Evolutionary conservation across 306 rosid genomes (phyloP).

Genomic region (Parietaria judaica): DNA sequence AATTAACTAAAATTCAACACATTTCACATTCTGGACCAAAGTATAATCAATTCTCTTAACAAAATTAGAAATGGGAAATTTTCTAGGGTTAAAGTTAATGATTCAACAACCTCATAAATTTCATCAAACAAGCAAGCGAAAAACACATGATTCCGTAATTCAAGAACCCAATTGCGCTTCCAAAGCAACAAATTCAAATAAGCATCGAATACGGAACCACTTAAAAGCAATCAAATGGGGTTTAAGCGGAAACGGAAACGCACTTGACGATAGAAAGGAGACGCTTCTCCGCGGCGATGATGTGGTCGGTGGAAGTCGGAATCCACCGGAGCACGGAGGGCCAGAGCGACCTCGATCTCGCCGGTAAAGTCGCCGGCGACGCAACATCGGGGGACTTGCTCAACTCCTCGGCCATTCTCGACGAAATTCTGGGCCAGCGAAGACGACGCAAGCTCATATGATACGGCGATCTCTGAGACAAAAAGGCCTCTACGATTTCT

Average conservation of each 20-base stretch:
- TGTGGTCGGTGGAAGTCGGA: slow-evolving; percentile 77
- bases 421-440: slow-evolving; percentile 23
- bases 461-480: slow-evolving; percentile 2
- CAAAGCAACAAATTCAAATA: background rate
- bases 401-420: slow-evolving; percentile 58
- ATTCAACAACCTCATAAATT: background rate
- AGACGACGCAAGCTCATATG: slow-evolving; percentile 44
- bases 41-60: background rate
- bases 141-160: background rate
- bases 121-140: background rate
- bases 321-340: slow-evolving; percentile 86
- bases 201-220: too few species aligned
- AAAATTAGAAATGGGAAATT: too few species aligned
- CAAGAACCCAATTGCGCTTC: background rate
- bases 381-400: slow-evolving; percentile 30
- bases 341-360: slow-evolving; percentile 49
- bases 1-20: background rate
- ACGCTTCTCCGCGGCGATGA: slow-evolving; percentile 80
- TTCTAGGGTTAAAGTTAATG: background rate
- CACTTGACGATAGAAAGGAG: slow-evolving; percentile 89
- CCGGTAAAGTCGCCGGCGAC: slow-evolving; percentile 18
- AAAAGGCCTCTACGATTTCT: background rate
- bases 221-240: background rate
- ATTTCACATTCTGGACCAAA: background rate
- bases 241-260: slow-evolving; percentile 8